These are phyloP conservation scores for Ceratocystis alfenasii DNA, from an alignment of 2,329 filamentous ascomycete species.

Conservation along the genomic window DNA sequence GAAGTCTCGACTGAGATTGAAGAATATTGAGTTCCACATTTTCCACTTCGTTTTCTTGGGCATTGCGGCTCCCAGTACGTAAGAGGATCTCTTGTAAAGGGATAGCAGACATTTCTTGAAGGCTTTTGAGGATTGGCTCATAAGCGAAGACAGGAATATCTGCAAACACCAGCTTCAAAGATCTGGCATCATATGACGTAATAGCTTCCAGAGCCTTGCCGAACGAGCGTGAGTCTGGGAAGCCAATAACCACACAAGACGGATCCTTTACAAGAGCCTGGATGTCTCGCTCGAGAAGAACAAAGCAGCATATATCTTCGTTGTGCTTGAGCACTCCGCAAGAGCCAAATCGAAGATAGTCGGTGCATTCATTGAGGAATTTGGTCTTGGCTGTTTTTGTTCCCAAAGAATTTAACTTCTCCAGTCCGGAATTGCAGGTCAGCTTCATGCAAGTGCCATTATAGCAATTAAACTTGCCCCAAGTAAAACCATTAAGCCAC, in stretches of 20 bases:
- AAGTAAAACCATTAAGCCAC: conserved; percentile 31
- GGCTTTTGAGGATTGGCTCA: too few species aligned
- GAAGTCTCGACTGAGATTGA: too few species aligned
- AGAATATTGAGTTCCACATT: too few species aligned
- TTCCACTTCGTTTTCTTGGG: too few species aligned
- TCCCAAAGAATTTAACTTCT: conserved; percentile 30
- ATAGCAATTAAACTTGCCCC: conserved; percentile 24
- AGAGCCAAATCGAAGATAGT: conserved; percentile 46
- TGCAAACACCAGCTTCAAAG: too few species aligned
- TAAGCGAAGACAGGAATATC: too few species aligned
- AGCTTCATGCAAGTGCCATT: conserved; percentile 22
- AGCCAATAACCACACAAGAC: conserved; percentile 26
- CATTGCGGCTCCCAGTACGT: too few species aligned
- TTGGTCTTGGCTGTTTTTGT: conserved; percentile 30
- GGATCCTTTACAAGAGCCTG: conserved; percentile 34
- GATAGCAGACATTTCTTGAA: too few species aligned
- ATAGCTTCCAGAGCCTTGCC: too few species aligned
- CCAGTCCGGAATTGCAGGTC: conserved; percentile 36
- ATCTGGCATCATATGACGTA: too few species aligned
- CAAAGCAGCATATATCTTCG: conserved; percentile 47
- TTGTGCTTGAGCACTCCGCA: conserved; percentile 49
- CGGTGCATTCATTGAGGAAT: conserved; percentile 37
- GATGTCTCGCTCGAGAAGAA: conserved; percentile 41
- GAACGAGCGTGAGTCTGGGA: too few species aligned
- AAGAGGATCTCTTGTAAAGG: too few species aligned